These are phyloP conservation scores for Gloeostereum incarnatum DNA, from an alignment of 768 basidiomycete genomes.

Conservation along the genomic window DNA sequence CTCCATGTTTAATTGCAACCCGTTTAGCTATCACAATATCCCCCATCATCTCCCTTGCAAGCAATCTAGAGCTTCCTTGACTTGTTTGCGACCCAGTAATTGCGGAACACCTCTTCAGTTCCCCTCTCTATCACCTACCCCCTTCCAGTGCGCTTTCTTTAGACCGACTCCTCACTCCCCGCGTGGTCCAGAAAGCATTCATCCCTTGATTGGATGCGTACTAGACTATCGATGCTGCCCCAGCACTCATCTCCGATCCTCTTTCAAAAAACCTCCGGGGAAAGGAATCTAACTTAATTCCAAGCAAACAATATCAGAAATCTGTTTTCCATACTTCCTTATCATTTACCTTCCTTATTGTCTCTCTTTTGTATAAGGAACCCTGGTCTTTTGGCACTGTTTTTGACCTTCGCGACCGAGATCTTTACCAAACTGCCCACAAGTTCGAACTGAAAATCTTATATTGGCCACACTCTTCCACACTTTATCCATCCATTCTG, in stretches of 20 bases:
- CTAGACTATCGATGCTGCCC: not conserved
- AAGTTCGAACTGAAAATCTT: too few relatives aligned
- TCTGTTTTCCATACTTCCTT: too few relatives aligned
- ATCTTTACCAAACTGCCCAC: not conserved
- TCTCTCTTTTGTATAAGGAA: conserved; percentile 3
- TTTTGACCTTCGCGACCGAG: not conserved
- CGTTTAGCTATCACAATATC: conserved; percentile 30
- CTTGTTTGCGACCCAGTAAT: conserved; percentile 8
- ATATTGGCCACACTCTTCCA: too few relatives aligned
- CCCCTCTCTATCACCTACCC: conserved; percentile 18
- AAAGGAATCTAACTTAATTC: not conserved
- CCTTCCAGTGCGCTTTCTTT: conserved; percentile 22
- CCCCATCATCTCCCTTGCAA: conserved; percentile 23
- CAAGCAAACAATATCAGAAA: too few relatives aligned
- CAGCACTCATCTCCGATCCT: not conserved
- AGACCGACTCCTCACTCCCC: conserved; percentile 23
- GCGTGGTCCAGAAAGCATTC: conserved; percentile 23
- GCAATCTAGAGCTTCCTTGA: conserved; percentile 11
- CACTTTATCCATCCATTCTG: too few relatives aligned
- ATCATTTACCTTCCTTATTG: not conserved
- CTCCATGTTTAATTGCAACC: conserved; percentile 24
- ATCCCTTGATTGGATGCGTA: conserved; percentile 9
- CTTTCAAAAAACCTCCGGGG: not conserved
- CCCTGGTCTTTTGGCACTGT: not conserved
- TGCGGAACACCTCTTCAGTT: conserved; percentile 7